phyloP scores from a whole-genome alignment of 2,329 filamentous ascomycete species.

The Penicillium occitanis region DNA sequence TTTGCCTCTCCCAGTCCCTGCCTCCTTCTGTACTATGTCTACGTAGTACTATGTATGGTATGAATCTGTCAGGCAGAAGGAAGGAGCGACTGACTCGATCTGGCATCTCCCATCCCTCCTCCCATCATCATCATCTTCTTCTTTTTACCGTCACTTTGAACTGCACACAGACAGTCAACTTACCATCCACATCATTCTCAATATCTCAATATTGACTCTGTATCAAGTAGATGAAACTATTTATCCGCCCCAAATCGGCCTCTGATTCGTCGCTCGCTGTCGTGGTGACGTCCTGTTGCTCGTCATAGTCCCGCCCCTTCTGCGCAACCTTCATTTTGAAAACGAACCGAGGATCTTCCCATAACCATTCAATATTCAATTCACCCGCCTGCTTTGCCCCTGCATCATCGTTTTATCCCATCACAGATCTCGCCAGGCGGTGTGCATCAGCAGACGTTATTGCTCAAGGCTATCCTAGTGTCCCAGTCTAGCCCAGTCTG shows the following conservation, averaged over 20 bases:
- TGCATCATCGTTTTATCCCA: neutral
- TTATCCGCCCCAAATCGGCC: neutral
- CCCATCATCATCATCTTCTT: neutral
- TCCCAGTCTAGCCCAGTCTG: constrained; percentile 8
- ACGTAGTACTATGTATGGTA: too few species aligned
- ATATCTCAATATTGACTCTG: neutral
- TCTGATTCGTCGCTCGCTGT: neutral
- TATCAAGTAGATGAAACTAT: neutral
- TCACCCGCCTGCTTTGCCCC: neutral
- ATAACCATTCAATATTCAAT: too few species aligned
- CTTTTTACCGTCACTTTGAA: neutral
- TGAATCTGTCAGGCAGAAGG: neutral
- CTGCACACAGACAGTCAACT: neutral
- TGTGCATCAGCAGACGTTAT: constrained; percentile 7
- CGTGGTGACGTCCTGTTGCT: constrained; percentile 9
- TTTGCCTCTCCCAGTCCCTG: neutral
- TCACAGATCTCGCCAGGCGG: constrained; percentile 4
- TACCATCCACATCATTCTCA: neutral
- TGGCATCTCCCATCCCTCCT: neutral
- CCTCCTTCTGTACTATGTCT: neutral
- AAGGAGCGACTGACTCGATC: constrained; percentile 4
- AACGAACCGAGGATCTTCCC: neutral
- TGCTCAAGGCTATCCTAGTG: neutral
- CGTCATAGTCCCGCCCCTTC: constrained; percentile 17
- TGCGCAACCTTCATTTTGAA: neutral